Percentiles rank a stretch among this genome's conserved stretches.
Conservation (phyloP, 2,329 filamentous ascomycete genomes). For the Trichoderma gracile region DNA sequence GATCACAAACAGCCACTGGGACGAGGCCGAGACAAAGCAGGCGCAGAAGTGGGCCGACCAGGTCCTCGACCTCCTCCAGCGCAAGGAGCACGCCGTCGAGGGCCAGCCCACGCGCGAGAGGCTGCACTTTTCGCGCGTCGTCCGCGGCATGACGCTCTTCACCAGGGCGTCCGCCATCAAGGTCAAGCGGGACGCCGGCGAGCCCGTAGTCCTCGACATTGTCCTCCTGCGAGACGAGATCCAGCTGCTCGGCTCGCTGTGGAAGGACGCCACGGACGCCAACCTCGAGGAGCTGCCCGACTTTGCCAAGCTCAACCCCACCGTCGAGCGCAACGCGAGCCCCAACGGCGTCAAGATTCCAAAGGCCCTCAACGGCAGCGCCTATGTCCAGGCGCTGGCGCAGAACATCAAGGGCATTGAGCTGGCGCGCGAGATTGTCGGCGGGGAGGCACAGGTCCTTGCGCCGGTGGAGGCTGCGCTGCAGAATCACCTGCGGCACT, state of each 20-base stretch:
- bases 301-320: slow-evolving; percentile 34
- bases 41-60: slow-evolving; percentile 49
- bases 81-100: slow-evolving; percentile 41
- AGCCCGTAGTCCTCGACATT: slow-evolving; percentile 33
- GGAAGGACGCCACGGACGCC: slow-evolving; percentile 30
- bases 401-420: slow-evolving; percentile 47
- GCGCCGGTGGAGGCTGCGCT: slow-evolving; percentile 43
- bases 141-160: slow-evolving; percentile 39
- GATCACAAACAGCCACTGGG: slow-evolving; percentile 43
- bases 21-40: slow-evolving; percentile 41
- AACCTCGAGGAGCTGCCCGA: slow-evolving; percentile 31
- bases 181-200: slow-evolving; percentile 31
- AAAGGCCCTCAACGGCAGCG: slow-evolving; percentile 31
- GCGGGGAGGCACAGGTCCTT: slow-evolving; percentile 37
- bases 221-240: slow-evolving; percentile 36
- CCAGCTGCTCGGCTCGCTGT: slow-evolving; percentile 33
- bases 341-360: slow-evolving; percentile 20
- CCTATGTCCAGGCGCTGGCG: slow-evolving; percentile 35
- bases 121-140: slow-evolving; percentile 33
- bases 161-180: slow-evolving; percentile 34
- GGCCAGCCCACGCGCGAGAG: slow-evolving; percentile 28
- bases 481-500: slow-evolving; percentile 40
- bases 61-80: slow-evolving; percentile 53
- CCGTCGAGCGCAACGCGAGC: slow-evolving; percentile 21
- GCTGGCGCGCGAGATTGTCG: slow-evolving; percentile 46